Conservation (phyloP, 2,329 filamentous ascomycete species). For the Fonsecaea monophora region DNA sequence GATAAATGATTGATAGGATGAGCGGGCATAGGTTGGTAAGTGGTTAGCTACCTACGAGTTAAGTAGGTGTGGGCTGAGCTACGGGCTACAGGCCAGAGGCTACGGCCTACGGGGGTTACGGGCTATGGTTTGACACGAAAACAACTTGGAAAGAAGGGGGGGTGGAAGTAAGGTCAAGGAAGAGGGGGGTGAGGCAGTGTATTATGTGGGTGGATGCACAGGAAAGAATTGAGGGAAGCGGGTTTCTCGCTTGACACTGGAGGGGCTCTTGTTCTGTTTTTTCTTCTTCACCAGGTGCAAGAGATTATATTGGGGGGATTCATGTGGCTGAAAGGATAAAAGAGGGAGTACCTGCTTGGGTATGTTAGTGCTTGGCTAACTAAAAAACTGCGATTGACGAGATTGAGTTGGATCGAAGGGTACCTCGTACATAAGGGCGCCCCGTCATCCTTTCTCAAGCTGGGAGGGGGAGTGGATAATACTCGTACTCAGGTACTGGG, state of each 20-base stretch:
- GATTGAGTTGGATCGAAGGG: conserved; percentile 28
- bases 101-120: neutral
- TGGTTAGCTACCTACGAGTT: no score
- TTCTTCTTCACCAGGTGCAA: neutral
- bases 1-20: neutral
- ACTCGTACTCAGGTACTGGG: no score
- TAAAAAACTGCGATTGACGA: conserved; percentile 18
- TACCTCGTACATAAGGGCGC: neutral
- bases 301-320: neutral
- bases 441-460: neutral
- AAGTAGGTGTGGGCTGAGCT: neutral
- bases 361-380: neutral
- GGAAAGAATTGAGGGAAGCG: conserved; percentile 23
- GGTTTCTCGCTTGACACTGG: conserved; percentile 29
- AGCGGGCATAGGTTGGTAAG: neutral
- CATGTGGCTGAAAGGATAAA: neutral
- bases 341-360: neutral
- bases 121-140: conserved; percentile 1
- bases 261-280: conserved; percentile 21
- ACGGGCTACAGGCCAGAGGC: neutral
- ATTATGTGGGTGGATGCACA: neutral
- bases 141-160: neutral
- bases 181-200: neutral
- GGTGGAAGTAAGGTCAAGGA: neutral
- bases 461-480: neutral